These are phyloP conservation scores for Fusarium equiseti DNA, from an alignment of 2,329 filamentous ascomycete species.

Conservation along the genomic window DNA sequence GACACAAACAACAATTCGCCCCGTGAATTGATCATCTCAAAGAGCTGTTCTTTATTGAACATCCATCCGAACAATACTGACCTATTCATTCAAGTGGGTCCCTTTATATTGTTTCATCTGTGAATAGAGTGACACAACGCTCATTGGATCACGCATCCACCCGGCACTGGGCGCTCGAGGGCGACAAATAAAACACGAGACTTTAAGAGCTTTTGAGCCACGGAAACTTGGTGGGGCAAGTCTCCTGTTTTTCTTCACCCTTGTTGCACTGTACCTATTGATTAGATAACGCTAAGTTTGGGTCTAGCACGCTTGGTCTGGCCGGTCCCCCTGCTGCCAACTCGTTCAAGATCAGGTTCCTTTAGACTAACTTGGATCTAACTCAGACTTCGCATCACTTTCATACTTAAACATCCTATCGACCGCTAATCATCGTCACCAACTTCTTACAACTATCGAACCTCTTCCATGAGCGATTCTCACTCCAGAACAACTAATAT, in stretches of 20 bases:
- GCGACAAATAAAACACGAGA: background rate
- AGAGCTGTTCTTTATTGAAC: background rate
- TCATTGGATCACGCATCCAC: constrained; percentile 40
- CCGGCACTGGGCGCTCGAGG: background rate
- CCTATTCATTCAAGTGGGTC: constrained; percentile 21
- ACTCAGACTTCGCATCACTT: constrained; percentile 30
- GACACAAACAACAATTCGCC: background rate
- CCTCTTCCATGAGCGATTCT: constrained; percentile 44
- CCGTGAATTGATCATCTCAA: background rate
- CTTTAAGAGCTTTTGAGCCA: background rate
- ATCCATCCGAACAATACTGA: background rate
- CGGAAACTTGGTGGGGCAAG: background rate
- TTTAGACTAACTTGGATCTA: constrained; percentile 23
- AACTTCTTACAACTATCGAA: constrained; percentile 15
- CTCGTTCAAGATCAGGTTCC: constrained; percentile 41
- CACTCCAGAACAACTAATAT: constrained; percentile 33
- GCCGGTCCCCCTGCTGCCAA: constrained; percentile 39
- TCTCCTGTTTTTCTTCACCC: background rate
- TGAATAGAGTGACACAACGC: constrained; percentile 14
- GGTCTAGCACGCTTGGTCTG: constrained; percentile 8
- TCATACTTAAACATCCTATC: constrained; percentile 13
- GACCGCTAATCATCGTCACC: constrained; percentile 27
- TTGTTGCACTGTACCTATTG: constrained; percentile 2
- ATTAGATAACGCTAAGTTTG: constrained; percentile 45
- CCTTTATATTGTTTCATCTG: constrained; percentile 18